phyloP scores from a whole-genome alignment of 306 rosid species.

The Fragaria nilgerrensis region DNA sequence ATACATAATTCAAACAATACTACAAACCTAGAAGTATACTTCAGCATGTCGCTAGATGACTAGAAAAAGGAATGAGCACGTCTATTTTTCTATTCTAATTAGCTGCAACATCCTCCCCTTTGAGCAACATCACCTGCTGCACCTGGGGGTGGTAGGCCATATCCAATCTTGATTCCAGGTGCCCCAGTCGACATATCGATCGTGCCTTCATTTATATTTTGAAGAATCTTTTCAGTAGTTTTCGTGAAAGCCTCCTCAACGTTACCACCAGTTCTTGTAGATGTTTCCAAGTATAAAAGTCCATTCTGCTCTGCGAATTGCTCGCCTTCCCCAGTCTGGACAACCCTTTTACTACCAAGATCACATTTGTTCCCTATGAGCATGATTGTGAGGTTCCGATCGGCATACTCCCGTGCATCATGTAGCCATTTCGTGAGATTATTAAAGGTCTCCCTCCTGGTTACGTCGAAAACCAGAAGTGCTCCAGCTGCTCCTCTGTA shows the following conservation, averaged over 20 bases:
- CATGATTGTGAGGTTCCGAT: conserved; percentile 75
- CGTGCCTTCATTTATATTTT: conserved; percentile 82
- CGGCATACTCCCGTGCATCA: conserved; percentile 18
- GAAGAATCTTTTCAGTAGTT: conserved; percentile 88
- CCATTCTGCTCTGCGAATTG: conserved; percentile 94
- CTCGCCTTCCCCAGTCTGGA: conserved; percentile 90
- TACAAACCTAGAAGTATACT: background rate
- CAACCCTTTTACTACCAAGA: conserved; percentile 79
- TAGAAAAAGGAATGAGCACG: conserved; percentile 26
- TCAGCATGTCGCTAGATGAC: conserved; percentile 3
- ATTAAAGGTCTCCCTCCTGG: conserved; percentile 89
- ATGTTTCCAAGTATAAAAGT: conserved; percentile 87
- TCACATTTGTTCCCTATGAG: background rate
- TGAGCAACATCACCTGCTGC: conserved; percentile 58
- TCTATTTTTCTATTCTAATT: conserved; percentile 21
- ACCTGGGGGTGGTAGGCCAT: conserved; percentile 67
- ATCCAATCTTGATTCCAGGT: conserved; percentile 80
- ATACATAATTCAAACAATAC: too few species aligned
- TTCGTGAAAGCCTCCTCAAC: conserved; percentile 93
- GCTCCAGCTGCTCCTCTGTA: conserved; percentile 96
- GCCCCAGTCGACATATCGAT: conserved; percentile 88
- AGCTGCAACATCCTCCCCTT: conserved; percentile 71
- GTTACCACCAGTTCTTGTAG: conserved; percentile 82
- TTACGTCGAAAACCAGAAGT: conserved; percentile 89
- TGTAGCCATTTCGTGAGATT: conserved; percentile 20